These are phyloP conservation scores for Lachnellula subtilissima DNA, from an alignment of 2,329 filamentous ascomycete genomes.

Conservation along the genomic window DNA sequence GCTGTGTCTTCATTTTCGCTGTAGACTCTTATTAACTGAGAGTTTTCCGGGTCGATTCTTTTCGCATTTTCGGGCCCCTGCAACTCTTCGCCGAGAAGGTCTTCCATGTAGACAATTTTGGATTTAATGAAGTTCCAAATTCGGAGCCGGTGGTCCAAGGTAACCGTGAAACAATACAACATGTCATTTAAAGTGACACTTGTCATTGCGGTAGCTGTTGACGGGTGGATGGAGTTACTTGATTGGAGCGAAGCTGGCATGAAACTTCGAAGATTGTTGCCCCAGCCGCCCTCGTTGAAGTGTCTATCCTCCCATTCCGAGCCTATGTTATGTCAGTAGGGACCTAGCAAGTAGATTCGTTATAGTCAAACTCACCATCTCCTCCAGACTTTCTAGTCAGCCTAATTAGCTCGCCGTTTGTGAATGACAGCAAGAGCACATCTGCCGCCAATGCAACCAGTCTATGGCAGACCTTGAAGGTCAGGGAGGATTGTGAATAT, in stretches of 20 bases:
- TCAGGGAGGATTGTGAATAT: conserved; percentile 66
- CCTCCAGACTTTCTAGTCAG: conserved; percentile 57
- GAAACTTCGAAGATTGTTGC: conserved; percentile 59
- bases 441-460: conserved; percentile 69
- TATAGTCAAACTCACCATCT: conserved; percentile 37
- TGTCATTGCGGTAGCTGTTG: conserved; percentile 60
- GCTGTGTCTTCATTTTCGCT: conserved; percentile 49
- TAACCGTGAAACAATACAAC: conserved; percentile 69
- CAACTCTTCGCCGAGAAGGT: conserved; percentile 66
- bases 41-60: conserved; percentile 76
- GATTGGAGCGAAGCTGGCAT: conserved; percentile 55
- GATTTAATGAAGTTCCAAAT: conserved; percentile 87
- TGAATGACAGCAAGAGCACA: conserved; percentile 74
- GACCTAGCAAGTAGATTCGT: background rate
- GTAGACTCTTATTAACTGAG: conserved; percentile 70
- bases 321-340: conserved; percentile 20
- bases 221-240: conserved; percentile 61
- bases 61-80: conserved; percentile 66
- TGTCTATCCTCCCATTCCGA: conserved; percentile 64
- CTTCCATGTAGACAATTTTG: conserved; percentile 68
- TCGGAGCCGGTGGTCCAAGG: conserved; percentile 81
- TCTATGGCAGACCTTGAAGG: conserved; percentile 74
- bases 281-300: conserved; percentile 70
- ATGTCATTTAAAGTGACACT: conserved; percentile 41
- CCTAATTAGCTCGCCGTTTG: conserved; percentile 70